A percentile compares a stretch with the other conserved stretches of the same genome.
phyloP scores from a whole-genome alignment of 306 rosid genomes.

The Begonia fuchsioides region DNA sequence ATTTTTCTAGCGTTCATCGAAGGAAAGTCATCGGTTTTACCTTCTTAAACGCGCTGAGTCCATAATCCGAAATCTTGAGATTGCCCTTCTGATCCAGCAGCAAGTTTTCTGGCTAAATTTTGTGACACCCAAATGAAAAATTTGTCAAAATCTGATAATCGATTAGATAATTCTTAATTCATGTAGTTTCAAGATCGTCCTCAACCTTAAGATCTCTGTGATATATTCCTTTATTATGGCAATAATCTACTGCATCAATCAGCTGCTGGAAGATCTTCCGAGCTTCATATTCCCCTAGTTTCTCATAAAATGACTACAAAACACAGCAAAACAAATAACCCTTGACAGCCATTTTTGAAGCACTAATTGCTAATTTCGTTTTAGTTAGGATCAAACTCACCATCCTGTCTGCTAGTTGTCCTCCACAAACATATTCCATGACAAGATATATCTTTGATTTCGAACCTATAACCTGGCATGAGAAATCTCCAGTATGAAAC shows the following conservation, averaged over 20 bases:
- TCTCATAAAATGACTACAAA: slow-evolving; percentile 30
- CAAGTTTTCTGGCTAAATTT: slow-evolving; percentile 60
- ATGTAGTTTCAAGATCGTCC: neutral
- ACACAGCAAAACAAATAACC: slow-evolving; percentile 2
- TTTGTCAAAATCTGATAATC: no score
- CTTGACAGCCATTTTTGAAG: no score
- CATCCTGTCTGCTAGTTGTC: slow-evolving; percentile 52
- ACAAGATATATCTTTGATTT: no score
- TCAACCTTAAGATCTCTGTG: slow-evolving; percentile 74
- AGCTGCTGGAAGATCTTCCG: no score
- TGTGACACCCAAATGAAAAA: no score
- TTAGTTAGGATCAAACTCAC: slow-evolving; percentile 23
- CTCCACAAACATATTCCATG: slow-evolving; percentile 66
- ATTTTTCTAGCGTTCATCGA: no score
- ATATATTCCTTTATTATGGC: slow-evolving; percentile 62
- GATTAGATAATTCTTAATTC: no score
- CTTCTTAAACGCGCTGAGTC: slow-evolving; percentile 59
- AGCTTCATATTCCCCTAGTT: slow-evolving; percentile 45
- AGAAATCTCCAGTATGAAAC: slow-evolving; percentile 2
- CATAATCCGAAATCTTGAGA: slow-evolving; percentile 65
- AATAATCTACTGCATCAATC: no score
- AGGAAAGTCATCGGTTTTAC: slow-evolving; percentile 18
- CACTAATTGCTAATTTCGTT: no score
- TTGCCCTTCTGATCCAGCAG: slow-evolving; percentile 54
- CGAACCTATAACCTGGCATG: slow-evolving; percentile 45